A percentile compares a stretch with the other conserved stretches of the same genome.
Evolutionary conservation across 2,329 filamentous ascomycete species (phyloP).

Genomic region (Mycosphaerelloides madeirae): DNA sequence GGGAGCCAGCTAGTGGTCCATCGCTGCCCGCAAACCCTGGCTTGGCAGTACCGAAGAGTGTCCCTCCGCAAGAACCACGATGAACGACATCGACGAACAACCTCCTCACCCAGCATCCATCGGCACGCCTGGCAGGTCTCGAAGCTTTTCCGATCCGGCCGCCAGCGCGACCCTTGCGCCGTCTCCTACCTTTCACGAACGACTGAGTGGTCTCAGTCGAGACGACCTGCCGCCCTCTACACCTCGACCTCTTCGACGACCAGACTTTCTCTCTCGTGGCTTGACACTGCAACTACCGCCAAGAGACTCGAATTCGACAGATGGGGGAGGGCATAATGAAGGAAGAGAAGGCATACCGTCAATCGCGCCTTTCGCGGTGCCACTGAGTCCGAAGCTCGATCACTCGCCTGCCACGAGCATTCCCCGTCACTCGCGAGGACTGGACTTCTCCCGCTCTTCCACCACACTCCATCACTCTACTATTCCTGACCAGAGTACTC

Average conservation of each 20-base stretch:
- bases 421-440: conserved; percentile 78
- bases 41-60: background rate
- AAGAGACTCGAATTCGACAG: conserved; percentile 36
- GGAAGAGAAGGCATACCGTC: background rate
- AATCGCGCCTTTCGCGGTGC: conserved; percentile 43
- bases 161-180: conserved; percentile 39
- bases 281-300: conserved; percentile 67
- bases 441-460: conserved; percentile 89
- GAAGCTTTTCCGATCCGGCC: conserved; percentile 41
- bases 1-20: too few species aligned
- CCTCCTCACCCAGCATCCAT: conserved; percentile 1
- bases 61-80: background rate
- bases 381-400: conserved; percentile 82
- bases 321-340: conserved; percentile 25
- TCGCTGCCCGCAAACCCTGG: too few species aligned
- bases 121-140: conserved; percentile 21
- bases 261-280: conserved; percentile 58
- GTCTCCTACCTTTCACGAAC: conserved; percentile 42
- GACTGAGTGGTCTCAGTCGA: conserved; percentile 20
- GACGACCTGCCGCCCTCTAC: conserved; percentile 38
- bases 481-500: conserved; percentile 78
- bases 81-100: conserved; percentile 4
- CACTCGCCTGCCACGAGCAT: conserved; percentile 77
- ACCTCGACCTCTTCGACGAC: conserved; percentile 61
- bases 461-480: conserved; percentile 95